Conservation (phyloP, 2,329 filamentous ascomycete genomes). For the Dothideomycetes sp. region DNA sequence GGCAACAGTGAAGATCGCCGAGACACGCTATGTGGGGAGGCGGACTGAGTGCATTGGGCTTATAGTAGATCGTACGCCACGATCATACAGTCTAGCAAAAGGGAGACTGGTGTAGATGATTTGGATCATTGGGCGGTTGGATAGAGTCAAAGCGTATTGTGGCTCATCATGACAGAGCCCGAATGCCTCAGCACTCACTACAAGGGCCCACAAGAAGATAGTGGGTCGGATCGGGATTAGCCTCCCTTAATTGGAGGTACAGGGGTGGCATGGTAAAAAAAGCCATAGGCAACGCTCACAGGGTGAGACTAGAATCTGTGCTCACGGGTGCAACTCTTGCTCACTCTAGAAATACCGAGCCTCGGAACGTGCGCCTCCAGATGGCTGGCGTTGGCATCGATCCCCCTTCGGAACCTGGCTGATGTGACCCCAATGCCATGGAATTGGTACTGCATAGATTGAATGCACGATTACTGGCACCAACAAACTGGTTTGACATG, state of each 20-base stretch:
- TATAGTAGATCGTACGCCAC: background rate
- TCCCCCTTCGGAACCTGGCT: background rate
- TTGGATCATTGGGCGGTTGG: background rate
- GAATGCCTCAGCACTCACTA: background rate
- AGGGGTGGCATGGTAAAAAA: background rate
- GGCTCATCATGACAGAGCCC: background rate
- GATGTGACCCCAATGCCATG: background rate
- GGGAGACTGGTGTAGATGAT: background rate
- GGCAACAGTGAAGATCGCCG: background rate
- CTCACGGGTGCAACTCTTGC: no score
- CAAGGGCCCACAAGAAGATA: background rate
- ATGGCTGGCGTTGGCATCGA: no score
- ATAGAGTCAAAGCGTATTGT: background rate
- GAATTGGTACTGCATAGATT: background rate
- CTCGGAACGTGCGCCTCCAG: background rate
- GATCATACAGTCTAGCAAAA: background rate
- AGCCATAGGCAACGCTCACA: background rate
- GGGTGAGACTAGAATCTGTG: no score
- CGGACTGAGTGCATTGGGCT: background rate
- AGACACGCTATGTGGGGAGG: background rate
- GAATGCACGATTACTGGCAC: background rate
- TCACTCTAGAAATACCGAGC: background rate
- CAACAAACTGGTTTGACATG: background rate
- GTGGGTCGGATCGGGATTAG: no score
- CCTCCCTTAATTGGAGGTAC: background rate